Evolutionary conservation across 345 rosid species (phyloP).

Genomic region (Toxicodendron radicans): DNA sequence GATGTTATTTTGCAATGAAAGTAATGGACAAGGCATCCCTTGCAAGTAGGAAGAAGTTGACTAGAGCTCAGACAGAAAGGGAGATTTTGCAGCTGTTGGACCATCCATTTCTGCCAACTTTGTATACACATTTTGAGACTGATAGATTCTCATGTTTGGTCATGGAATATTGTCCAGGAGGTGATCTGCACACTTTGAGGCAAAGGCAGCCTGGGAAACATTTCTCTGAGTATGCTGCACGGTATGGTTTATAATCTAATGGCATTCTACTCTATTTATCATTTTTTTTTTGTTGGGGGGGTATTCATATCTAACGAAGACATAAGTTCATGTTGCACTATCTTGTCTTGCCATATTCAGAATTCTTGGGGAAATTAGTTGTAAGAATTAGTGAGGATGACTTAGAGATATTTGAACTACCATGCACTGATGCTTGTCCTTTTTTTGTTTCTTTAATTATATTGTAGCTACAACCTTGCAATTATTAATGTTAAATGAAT

Average conservation of each 20-base stretch:
- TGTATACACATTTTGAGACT: constrained; percentile 94
- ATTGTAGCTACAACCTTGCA: no score
- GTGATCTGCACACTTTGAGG: constrained; percentile 91
- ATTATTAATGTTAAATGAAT: no score
- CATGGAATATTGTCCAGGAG: constrained; percentile 98
- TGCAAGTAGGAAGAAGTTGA: constrained; percentile 90
- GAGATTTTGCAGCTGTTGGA: constrained; percentile 94
- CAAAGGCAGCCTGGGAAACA: constrained; percentile 97
- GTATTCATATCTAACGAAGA: neutral
- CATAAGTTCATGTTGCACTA: neutral
- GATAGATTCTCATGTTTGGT: constrained; percentile 96
- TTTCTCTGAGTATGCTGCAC: constrained; percentile 96
- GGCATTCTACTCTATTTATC: neutral
- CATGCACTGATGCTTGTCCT: neutral
- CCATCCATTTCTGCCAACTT: constrained; percentile 95
- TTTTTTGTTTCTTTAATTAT: neutral
- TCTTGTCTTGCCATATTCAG: constrained; percentile 1
- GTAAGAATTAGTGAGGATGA: neutral
- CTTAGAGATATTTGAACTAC: neutral
- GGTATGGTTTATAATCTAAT: constrained; percentile 48
- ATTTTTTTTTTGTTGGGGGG: neutral
- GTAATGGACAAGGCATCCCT: constrained; percentile 99
- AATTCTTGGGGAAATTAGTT: neutral
- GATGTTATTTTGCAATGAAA: constrained; percentile 91
- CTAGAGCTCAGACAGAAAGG: constrained; percentile 94